These are phyloP conservation scores for Hymenoscyphus fructigenus DNA, from an alignment of 2,329 filamentous ascomycete genomes.

Conservation along the genomic window DNA sequence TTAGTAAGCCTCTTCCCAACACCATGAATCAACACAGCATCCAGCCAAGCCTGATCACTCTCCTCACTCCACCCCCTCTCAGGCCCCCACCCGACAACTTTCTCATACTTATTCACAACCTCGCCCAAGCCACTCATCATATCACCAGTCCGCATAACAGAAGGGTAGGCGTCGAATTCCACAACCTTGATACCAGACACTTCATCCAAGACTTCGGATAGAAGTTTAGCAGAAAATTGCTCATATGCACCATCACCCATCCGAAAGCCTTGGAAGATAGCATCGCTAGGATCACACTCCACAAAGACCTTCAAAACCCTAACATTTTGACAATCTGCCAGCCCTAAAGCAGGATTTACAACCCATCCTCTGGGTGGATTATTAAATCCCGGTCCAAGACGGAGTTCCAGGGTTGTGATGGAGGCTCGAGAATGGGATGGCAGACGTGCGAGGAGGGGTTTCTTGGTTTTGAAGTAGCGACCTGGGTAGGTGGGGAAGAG, in stretches of 20 bases:
- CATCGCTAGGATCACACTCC: conserved; percentile 69
- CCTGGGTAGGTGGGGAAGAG: conserved; percentile 66
- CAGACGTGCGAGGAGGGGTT: conserved; percentile 67
- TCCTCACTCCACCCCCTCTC: conserved; percentile 64
- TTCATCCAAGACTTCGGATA: conserved; percentile 55
- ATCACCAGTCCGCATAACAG: conserved; percentile 62
- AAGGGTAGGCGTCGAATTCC: conserved; percentile 68
- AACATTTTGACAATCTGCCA: conserved; percentile 60
- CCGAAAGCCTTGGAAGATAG: conserved; percentile 63
- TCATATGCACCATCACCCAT: conserved; percentile 67
- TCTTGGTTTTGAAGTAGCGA: conserved; percentile 70
- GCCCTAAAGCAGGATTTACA: conserved; percentile 62
- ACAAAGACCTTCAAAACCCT: conserved; percentile 65
- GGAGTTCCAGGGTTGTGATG: conserved; percentile 65
- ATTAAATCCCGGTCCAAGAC: conserved; percentile 71
- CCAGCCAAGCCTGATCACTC: conserved; percentile 15
- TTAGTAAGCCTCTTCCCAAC: conserved; percentile 6
- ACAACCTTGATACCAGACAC: conserved; percentile 57
- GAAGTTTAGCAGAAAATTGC: conserved; percentile 57
- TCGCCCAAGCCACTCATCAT: conserved; percentile 63
- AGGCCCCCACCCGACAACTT: conserved; percentile 65
- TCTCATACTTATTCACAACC: conserved; percentile 48
- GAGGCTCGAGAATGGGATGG: conserved; percentile 57
- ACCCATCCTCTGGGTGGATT: conserved; percentile 70
- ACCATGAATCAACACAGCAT: conserved; percentile 17